A percentile compares a stretch with the other conserved stretches of the same genome.
Conservation (phyloP, 768 basidiomycete species). For the Obba rivulosa region DNA sequence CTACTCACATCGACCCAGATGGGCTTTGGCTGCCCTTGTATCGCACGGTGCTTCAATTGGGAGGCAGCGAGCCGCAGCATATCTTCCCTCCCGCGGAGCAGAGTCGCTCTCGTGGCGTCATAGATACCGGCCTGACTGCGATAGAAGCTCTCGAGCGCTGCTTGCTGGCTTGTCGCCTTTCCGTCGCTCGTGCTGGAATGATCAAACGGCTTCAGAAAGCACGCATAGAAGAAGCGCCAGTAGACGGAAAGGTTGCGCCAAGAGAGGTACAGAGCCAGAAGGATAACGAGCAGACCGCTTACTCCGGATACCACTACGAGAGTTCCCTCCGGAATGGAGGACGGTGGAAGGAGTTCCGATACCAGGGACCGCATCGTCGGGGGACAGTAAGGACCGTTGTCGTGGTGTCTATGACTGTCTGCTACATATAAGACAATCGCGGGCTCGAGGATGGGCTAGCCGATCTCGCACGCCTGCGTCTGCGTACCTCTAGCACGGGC, state of each 20-base stretch:
- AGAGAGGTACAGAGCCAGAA: not conserved
- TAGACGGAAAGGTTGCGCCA: slow-evolving; percentile 4
- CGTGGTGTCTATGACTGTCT: too few relatives aligned
- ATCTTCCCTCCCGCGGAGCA: slow-evolving; percentile 66
- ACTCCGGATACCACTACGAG: too few relatives aligned
- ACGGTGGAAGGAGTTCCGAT: too few relatives aligned
- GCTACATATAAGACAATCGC: too few relatives aligned
- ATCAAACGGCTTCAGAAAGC: slow-evolving; percentile 13
- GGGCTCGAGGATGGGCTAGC: too few relatives aligned
- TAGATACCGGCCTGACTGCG: slow-evolving; percentile 67
- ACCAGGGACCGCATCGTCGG: too few relatives aligned
- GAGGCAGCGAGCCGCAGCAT: slow-evolving; percentile 65
- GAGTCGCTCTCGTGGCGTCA: slow-evolving; percentile 54
- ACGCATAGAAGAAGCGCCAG: slow-evolving; percentile 12
- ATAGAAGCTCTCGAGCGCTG: slow-evolving; percentile 44
- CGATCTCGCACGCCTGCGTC: too few relatives aligned
- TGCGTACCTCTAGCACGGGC: too few relatives aligned
- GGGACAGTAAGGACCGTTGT: too few relatives aligned
- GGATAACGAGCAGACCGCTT: too few relatives aligned
- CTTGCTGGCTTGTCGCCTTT: slow-evolving; percentile 8
- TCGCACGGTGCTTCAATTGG: slow-evolving; percentile 46
- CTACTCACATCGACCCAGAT: slow-evolving; percentile 73
- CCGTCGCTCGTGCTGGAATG: slow-evolving; percentile 5
- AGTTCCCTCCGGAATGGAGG: too few relatives aligned
- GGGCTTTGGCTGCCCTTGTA: slow-evolving; percentile 34